Evolutionary conservation across 768 basidiomycete species (phyloP).

Genomic region (Pleurotus sapidus): DNA sequence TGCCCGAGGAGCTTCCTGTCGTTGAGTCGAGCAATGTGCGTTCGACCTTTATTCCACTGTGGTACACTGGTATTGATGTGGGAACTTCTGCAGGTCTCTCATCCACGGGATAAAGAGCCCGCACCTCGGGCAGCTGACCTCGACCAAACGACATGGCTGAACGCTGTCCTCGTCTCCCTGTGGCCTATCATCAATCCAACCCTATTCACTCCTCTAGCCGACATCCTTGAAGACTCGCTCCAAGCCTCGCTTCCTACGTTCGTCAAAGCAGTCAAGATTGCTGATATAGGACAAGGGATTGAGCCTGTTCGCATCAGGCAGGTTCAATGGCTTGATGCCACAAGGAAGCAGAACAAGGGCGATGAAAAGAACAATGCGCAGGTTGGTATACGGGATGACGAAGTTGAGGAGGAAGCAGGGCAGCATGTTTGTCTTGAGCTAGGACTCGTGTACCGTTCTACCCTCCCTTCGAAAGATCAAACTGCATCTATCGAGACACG

Average conservation of each 20-base stretch:
- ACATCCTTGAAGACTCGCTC: constrained; percentile 63
- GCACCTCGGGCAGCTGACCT: constrained; percentile 13
- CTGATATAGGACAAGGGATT: constrained; percentile 66
- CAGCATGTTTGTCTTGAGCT: constrained; percentile 67
- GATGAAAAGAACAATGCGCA: constrained; percentile 20
- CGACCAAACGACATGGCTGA: constrained; percentile 57
- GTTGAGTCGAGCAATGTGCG: no score
- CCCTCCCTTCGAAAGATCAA: constrained; percentile 26
- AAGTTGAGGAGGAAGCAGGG: constrained; percentile 21
- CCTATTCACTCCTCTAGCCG: constrained; percentile 53
- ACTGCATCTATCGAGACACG: constrained; percentile 32
- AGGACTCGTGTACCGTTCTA: constrained; percentile 64
- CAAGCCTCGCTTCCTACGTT: constrained; percentile 50
- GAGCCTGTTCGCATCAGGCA: constrained; percentile 60
- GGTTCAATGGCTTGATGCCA: constrained; percentile 4
- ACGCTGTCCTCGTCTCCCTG: constrained; percentile 53
- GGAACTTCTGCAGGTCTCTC: background rate
- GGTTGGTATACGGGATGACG: constrained; percentile 31
- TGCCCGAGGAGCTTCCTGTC: background rate
- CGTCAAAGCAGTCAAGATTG: constrained; percentile 62
- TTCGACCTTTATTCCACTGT: no score
- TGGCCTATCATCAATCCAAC: constrained; percentile 79
- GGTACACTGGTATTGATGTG: no score
- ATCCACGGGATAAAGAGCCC: background rate
- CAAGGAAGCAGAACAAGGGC: background rate